Evolutionary conservation across 257 asterid species (phyloP).

Genomic region (Asclepias syriaca): DNA sequence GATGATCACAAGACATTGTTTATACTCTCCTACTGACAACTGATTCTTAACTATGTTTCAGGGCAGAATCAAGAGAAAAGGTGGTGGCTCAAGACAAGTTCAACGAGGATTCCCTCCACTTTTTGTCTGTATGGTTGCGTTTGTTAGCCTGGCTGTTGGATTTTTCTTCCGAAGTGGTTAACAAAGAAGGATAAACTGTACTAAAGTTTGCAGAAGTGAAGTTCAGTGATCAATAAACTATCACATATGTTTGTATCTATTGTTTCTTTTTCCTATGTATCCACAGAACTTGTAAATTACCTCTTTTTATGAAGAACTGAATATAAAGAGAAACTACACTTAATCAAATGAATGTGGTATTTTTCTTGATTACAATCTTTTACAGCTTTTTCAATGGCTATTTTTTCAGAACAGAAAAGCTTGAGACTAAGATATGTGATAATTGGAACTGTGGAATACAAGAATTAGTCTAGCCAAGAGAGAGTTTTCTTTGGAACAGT

Average conservation of each 20-base stretch:
- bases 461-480: no score
- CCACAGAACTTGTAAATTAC: not conserved
- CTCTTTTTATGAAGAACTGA: not conserved
- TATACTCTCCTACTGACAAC: not conserved
- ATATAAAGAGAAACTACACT: not conserved
- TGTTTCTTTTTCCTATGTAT: not conserved
- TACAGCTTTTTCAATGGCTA: no score
- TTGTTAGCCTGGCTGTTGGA: constrained; percentile 35
- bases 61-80: constrained; percentile 27
- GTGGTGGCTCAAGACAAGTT: constrained; percentile 23
- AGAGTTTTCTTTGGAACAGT: not conserved
- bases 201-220: not conserved
- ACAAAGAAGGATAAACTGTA: constrained; percentile 7
- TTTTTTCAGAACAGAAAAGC: no score
- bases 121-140: constrained; percentile 36
- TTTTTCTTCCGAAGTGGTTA: constrained; percentile 25
- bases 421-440: no score
- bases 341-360: not conserved
- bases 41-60: constrained; percentile 12
- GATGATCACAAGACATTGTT: not conserved
- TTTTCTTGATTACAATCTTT: no score
- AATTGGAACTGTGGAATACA: no score
- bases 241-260: not conserved
- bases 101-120: constrained; percentile 42
- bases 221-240: not conserved